Evolutionary conservation across 2,329 filamentous ascomycete genomes (phyloP), one percentile per base, ranked within the genome.

Genomic region (Sporothrix pallida): DNA sequence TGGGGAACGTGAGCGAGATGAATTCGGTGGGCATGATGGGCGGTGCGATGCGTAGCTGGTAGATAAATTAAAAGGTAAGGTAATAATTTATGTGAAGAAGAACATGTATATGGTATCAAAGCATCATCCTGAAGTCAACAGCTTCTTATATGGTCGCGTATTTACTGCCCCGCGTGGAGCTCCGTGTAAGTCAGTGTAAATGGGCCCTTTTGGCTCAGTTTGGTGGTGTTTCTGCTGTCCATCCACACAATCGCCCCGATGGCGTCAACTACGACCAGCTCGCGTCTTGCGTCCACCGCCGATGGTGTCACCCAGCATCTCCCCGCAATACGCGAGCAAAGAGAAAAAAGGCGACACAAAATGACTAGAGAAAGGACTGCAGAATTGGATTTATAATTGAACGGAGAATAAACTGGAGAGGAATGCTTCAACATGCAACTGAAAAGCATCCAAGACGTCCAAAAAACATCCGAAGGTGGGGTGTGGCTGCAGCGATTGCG

Each of bases 1-100:
- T 90, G 62, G 87, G 85, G 74, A 87, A 88, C 1, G 87, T 88
- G 65, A 87, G 74, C 76, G 85, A 87, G 79, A 90, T 90, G 79
- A 90, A 90, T 79, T 90, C 88, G 76, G 83, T 80, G 73, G 84
- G 81, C 83, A 84, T 84, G 50, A 12, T 65, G 46, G 60, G 62
- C n/a, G 60, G 37, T 70, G 26, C 31, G 15, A 63, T 15, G 58
- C 12, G 58, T 23, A 12, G n/a, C n/a, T 17, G 48, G 48, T 5
- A 50, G 48, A 50, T 17, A 23, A 23, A 20, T 56, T 23, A 2
- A 46, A n/a, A 23, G 9, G 15, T 56, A 3, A 42, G 7, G 15
- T n/a, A 6, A 6, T 31, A 60, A 54, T 23, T 15, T 50, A n/a
- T 52, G 23, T 5, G 23, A 56, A 12, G 2, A 8, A 1, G 3